phyloP scores from a whole-genome alignment of 169 alveolate genomes.

The Besnoitia besnoiti region DNA sequence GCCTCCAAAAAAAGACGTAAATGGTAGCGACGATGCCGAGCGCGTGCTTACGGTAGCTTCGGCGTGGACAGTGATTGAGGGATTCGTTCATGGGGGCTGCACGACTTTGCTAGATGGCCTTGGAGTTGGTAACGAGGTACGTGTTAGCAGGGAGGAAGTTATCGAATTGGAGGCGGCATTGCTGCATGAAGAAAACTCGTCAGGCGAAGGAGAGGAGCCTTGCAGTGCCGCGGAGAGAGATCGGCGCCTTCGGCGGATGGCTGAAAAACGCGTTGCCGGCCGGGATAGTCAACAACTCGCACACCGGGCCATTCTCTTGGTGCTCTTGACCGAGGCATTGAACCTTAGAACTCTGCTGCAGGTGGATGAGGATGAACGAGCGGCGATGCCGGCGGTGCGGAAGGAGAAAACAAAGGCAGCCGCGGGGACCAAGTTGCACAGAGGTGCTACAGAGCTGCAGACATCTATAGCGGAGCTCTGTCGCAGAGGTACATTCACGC shows the following conservation, averaged over 20 bases:
- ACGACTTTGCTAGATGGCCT: constrained; percentile 66
- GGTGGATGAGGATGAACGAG: neutral
- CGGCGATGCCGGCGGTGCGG: neutral
- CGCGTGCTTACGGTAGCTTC: neutral
- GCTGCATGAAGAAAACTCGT: constrained; percentile 28
- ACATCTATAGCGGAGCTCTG: constrained; percentile 15
- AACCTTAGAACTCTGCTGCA: neutral
- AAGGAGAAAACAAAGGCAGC: neutral
- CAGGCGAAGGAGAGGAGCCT: neutral
- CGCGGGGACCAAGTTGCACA: neutral
- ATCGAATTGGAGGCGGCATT: constrained; percentile 33
- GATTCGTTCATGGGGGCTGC: constrained; percentile 67
- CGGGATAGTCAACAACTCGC: neutral
- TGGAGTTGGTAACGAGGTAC: constrained; percentile 60
- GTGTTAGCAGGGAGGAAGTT: constrained; percentile 24
- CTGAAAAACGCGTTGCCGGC: neutral
- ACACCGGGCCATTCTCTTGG: neutral
- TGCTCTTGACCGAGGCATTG: neutral
- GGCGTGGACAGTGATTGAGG: constrained; percentile 22
- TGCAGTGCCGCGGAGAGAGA: neutral
- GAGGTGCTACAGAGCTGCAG: neutral
- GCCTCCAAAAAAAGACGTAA: neutral
- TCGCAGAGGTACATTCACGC: neutral
- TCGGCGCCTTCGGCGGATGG: neutral
- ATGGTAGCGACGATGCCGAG: neutral